Base-by-base conservation (phyloP, 306 rosid genomes). In the Dalbergia cultrata region DNA sequence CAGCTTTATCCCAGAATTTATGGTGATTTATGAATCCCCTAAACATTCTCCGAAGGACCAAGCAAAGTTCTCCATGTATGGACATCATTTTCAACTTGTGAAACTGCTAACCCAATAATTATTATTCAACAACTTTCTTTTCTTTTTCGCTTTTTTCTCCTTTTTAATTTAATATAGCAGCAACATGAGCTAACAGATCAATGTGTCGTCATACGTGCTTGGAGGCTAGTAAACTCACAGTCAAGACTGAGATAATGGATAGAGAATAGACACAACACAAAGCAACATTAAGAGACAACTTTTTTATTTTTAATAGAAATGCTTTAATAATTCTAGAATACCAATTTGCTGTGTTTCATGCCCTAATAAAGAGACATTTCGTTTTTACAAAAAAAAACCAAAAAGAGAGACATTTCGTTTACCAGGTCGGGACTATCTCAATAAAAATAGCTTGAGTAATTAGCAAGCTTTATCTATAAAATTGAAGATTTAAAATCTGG, bases 161-260 rank as follows among this genome's bases (percentile, higher is more conserved):
- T 37, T 5, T 57, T n/a, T 18, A 3, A 34, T 12, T 33, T 17
- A 61, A 21, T 19, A 76, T 80, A 74, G 49, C 37, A 69, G 34
- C 14, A 56, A 33, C 41, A 4, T 49, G 9, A 49, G 9, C n/a
- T 2, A 1, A 49, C 13, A 49, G 5, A 10, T 11, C 16, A 11
- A 4, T 52, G 19, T 21, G 13, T 9, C 39, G n/a, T 59, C 19
- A 13, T 81, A 35, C 47, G 41, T n/a, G 70, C 31, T 68, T 31
- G 13, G 16, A 33, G 45, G 13, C n/a, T 33, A 67, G 72, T 75
- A 79, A 83, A 60, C 49, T 75, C 44, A 63, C 82, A 66, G 26
- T 69, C 68, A 43, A 39, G 6, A 58, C 54, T 22, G 33, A 75
- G 9, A 12, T 59, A 59, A 54, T 45, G 14, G 13, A 49, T 34